These are phyloP conservation scores for Crataegus laevigata DNA, from an alignment of 306 rosid species.

Conservation along the genomic window DNA sequence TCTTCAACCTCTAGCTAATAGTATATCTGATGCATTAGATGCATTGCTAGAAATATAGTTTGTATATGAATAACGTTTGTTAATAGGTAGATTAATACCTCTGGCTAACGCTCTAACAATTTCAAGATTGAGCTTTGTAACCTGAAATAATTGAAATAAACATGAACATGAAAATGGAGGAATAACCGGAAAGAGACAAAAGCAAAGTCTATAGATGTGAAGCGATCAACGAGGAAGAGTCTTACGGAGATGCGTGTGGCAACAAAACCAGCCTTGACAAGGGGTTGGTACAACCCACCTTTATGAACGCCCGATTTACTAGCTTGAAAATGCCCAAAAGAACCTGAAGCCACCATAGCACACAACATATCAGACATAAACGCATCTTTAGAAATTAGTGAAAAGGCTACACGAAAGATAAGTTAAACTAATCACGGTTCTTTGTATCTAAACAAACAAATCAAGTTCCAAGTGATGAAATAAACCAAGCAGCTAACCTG, in stretches of 20 bases:
- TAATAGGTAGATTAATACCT: conserved; percentile 38
- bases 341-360: conserved; percentile 52
- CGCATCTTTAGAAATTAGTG: neutral
- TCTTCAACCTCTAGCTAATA: neutral
- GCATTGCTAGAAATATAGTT: neutral
- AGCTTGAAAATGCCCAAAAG: conserved; percentile 96
- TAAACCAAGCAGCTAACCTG: conserved; percentile 47
- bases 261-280: conserved; percentile 94
- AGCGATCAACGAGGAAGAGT: neutral
- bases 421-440: neutral
- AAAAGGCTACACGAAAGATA: neutral
- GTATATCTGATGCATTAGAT: neutral
- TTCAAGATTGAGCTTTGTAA: conserved; percentile 80
- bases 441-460: neutral
- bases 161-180: conserved; percentile 9
- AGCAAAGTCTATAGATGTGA: neutral
- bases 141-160: conserved; percentile 48
- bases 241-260: conserved; percentile 93
- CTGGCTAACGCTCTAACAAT: conserved; percentile 88
- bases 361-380: neutral
- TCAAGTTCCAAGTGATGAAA: neutral
- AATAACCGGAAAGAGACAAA: conserved; percentile 4
- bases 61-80: neutral
- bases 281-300: conserved; percentile 69
- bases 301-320: conserved; percentile 92